phyloP scores from a whole-genome alignment of 257 asterid genomes.

The Rauvolfia tetraphylla region DNA sequence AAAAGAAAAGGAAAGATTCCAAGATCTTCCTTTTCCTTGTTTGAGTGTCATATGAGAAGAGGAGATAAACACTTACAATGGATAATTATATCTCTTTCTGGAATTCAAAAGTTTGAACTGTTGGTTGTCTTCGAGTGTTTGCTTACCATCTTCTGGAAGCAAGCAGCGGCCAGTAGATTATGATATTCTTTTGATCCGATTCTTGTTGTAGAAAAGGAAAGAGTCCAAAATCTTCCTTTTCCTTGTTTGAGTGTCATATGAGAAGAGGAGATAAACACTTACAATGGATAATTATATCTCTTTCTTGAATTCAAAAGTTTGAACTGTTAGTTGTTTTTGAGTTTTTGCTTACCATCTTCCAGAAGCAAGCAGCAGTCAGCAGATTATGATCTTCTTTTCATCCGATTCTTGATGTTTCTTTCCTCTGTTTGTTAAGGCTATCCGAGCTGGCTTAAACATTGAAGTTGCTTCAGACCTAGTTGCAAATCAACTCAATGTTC shows the following conservation, averaged over 20 bases:
- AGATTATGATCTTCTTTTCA: background rate
- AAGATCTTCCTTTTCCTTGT: background rate
- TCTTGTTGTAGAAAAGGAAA: no score
- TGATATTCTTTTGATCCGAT: background rate
- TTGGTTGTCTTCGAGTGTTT: background rate
- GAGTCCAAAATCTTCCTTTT: no score
- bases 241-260: background rate
- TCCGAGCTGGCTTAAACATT: slow-evolving; percentile 71
- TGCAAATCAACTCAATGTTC: slow-evolving; percentile 91
- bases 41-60: background rate
- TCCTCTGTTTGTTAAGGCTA: slow-evolving; percentile 41
- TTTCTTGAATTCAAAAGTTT: background rate
- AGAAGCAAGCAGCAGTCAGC: background rate
- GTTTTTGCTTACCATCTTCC: background rate
- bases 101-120: background rate
- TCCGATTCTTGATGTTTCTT: background rate
- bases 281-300: background rate
- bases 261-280: background rate
- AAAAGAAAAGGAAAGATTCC: background rate
- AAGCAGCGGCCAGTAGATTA: background rate
- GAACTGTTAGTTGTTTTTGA: background rate
- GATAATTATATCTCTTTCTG: background rate
- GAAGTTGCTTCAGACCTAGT: slow-evolving; percentile 75
- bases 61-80: background rate
- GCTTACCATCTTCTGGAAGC: background rate